Evolutionary conservation across 2,329 filamentous ascomycete species (phyloP), one percentile per base, ranked within the genome.

Genomic region (Trichoderma gracile): DNA sequence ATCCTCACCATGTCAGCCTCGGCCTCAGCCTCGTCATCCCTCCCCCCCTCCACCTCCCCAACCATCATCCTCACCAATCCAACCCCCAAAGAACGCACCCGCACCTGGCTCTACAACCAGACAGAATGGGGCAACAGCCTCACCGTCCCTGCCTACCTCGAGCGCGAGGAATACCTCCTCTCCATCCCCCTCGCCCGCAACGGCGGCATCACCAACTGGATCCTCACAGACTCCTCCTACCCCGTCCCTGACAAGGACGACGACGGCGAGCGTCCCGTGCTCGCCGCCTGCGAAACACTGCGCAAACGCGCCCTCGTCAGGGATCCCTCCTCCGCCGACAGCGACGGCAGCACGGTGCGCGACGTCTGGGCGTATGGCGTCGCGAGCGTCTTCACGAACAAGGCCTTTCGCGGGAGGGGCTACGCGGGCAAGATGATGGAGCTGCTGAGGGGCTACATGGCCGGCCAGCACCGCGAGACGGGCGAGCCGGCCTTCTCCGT

Each of bases 341-440:
- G n/a, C n/a, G n/a, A n/a, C 8, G 30, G 76, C 6, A 76, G 76
- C 50, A 68, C 69, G 43, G 71, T 76, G 40, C 70, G 72, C 6
- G 86, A 91, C 52, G 85, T 83, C 2, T 78, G 86, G 10, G 85
- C 86, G 17, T 89, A 96, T 76, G 92, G 90, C 5, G 84, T 96
- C 64, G 91, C 88, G 15, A 91, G 89, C 66, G 92, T 96, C n/a
- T 95, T 89, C 74, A 92, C 88, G 4, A 83, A 86, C 46, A 82
- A 85, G 0, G 80, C 86, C 70, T 86, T 86, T 74, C 79, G 92
- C 64, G 88, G 89, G 4, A 84, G 82, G 68, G 90, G 91, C 21
- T 97, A 97, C 76, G 92, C 91, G 0, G 84, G 83, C 64, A 82
- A 89, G 63, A 93, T 95, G 88, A 84, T 93, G 75, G 75, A 76